A percentile compares a stretch with the other conserved stretches of the same genome.
Evolutionary conservation across 2,329 filamentous ascomycete species (phyloP).

Genomic region (Dryadomyces quercus-mongolicae): DNA sequence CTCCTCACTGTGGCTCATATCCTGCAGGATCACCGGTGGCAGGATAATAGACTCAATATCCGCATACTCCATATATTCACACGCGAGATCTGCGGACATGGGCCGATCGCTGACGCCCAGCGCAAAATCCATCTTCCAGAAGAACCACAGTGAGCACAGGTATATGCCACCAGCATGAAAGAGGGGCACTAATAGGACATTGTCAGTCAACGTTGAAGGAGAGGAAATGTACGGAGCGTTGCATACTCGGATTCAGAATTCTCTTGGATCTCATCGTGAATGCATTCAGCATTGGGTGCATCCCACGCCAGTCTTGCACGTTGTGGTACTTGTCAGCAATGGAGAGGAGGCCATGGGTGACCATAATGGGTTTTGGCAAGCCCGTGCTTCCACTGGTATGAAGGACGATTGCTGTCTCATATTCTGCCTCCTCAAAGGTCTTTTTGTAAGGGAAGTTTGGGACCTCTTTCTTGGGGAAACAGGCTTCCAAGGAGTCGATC

Average conservation of each 20-base stretch:
- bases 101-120: conserved; percentile 22
- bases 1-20: conserved; percentile 24
- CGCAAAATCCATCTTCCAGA: conserved; percentile 9
- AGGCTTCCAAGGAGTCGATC: neutral
- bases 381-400: conserved; percentile 36
- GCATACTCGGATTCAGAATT: neutral
- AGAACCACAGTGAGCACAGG: conserved; percentile 4
- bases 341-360: conserved; percentile 24
- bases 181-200: conserved; percentile 21
- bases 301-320: neutral
- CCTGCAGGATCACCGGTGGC: conserved; percentile 29
- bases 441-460: conserved; percentile 4
- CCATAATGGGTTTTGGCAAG: conserved; percentile 31
- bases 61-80: conserved; percentile 19
- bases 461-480: neutral
- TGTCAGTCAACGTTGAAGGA: no score
- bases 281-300: neutral
- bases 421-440: conserved; percentile 26
- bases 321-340: conserved; percentile 17
- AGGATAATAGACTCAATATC: conserved; percentile 18
- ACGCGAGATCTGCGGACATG: conserved; percentile 20
- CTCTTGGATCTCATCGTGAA: neutral
- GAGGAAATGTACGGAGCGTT: no score
- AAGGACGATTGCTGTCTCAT: conserved; percentile 27
- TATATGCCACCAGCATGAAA: conserved; percentile 18